A percentile compares a stretch with the other conserved stretches of the same genome.
Conservation (phyloP, 139 green algal species). For the Coelastrella sp. region DNA sequence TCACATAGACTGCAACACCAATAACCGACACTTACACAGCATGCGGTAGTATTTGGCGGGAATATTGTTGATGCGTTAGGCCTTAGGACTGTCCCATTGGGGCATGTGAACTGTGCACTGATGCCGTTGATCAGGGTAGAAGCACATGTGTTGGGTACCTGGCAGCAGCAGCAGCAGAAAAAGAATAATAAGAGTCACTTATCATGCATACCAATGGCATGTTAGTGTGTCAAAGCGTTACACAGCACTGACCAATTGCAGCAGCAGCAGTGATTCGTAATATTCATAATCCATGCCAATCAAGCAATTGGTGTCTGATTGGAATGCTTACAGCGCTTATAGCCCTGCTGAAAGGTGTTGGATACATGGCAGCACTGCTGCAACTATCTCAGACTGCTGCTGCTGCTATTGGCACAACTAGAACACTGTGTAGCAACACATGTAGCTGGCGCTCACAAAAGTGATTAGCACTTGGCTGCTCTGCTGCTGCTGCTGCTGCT, state of each 20-base stretch:
- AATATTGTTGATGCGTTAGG: not conserved
- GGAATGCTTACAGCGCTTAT: too few relatives aligned
- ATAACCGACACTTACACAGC: not conserved
- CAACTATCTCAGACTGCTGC: not conserved
- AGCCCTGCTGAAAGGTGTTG: not conserved
- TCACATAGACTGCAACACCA: not conserved
- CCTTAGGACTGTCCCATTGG: not conserved
- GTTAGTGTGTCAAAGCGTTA: too few relatives aligned
- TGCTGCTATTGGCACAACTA: not conserved
- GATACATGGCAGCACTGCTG: not conserved
- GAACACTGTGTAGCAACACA: not conserved
- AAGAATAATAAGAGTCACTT: not conserved
- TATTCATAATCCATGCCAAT: too few relatives aligned
- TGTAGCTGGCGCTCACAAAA: too few relatives aligned
- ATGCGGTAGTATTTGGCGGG: not conserved
- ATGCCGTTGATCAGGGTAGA: not conserved
- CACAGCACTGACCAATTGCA: too few relatives aligned
- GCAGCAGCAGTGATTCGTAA: too few relatives aligned
- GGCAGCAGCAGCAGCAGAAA: not conserved
- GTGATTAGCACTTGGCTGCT: too few relatives aligned
- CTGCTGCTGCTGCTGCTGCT: not conserved
- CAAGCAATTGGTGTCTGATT: too few relatives aligned
- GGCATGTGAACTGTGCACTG: not conserved
- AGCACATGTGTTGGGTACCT: not conserved
- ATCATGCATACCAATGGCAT: not conserved